Evolutionary conservation across 805 yeast species (phyloP).

Genomic region (Metschnikowia drakensbergensis): DNA sequence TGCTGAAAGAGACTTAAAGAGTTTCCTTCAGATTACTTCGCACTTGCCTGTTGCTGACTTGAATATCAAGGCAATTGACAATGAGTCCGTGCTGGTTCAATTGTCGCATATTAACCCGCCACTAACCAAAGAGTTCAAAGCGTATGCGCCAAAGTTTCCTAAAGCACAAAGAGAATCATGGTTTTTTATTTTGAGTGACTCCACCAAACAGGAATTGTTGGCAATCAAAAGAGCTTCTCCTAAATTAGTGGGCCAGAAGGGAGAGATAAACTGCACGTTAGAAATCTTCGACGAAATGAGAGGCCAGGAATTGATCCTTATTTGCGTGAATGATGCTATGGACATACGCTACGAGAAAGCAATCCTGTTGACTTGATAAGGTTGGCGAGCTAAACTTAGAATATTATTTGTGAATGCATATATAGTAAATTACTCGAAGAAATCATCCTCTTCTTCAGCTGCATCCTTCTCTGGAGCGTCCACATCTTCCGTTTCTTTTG

Average conservation of each 20-base stretch:
- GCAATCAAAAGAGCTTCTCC: constrained; percentile 78
- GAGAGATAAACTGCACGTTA: constrained; percentile 42
- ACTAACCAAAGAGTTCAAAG: constrained; percentile 55
- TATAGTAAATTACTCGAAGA: constrained; percentile 22
- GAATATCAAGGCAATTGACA: constrained; percentile 32
- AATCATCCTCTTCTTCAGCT: constrained; percentile 25
- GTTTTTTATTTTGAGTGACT: constrained; percentile 66
- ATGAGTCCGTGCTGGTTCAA: constrained; percentile 38
- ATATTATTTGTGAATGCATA: constrained; percentile 2
- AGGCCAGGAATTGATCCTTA: constrained; percentile 45
- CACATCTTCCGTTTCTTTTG: constrained; percentile 26
- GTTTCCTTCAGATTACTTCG: constrained; percentile 50
- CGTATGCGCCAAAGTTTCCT: constrained; percentile 78
- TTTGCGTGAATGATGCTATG: constrained; percentile 64
- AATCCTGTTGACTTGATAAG: constrained; percentile 6
- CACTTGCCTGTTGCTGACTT: constrained; percentile 61
- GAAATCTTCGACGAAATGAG: constrained; percentile 47
- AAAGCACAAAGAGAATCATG: constrained; percentile 91
- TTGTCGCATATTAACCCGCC: constrained; percentile 53
- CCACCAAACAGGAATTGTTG: constrained; percentile 48
- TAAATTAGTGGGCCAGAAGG: constrained; percentile 32
- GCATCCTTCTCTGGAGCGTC: constrained; percentile 42
- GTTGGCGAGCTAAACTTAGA: not conserved
- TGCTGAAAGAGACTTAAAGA: constrained; percentile 20
- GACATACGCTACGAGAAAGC: constrained; percentile 44